Conservation (phyloP, 257 asterid species). For the Echium plantagineum region DNA sequence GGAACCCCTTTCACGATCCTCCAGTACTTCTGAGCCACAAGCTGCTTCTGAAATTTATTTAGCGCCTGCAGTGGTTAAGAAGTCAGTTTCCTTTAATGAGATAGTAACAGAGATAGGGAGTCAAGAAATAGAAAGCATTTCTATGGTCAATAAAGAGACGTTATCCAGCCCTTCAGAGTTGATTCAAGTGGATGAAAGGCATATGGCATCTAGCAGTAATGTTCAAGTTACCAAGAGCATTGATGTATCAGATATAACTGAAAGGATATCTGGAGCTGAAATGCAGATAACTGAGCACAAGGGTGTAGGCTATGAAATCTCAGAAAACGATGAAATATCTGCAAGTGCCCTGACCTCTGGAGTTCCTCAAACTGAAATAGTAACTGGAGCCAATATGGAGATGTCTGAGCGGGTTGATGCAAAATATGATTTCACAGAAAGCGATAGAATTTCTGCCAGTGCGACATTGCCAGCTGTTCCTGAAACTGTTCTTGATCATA, state of each 20-base stretch:
- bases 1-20: slow-evolving; percentile 27
- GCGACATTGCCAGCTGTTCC: slow-evolving; percentile 15
- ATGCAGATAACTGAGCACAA: slow-evolving; percentile 19
- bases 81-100: slow-evolving; percentile 24
- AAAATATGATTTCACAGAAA: slow-evolving; percentile 15
- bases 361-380: slow-evolving; percentile 7
- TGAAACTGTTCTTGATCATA: slow-evolving; percentile 7
- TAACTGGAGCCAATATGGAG: slow-evolving; percentile 6
- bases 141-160: slow-evolving; percentile 14
- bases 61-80: slow-evolving; percentile 25
- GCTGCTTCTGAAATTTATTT: slow-evolving; percentile 30
- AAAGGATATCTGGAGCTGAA: slow-evolving; percentile 4
- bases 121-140: slow-evolving; percentile 16
- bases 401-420: slow-evolving; percentile 15
- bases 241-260: slow-evolving; percentile 4
- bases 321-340: slow-evolving; percentile 16
- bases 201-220: slow-evolving; percentile 12
- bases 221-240: slow-evolving; percentile 19
- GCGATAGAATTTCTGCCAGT: slow-evolving; percentile 13
- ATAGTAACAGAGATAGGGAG: slow-evolving; percentile 23
- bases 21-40: slow-evolving; percentile 34
- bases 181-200: slow-evolving; percentile 19
- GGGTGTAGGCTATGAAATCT: slow-evolving; percentile 10
- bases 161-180: slow-evolving; percentile 14
- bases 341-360: slow-evolving; percentile 13